Conservation (phyloP, 2,329 filamentous ascomycete genomes). For the Diaporthe vaccinii region DNA sequence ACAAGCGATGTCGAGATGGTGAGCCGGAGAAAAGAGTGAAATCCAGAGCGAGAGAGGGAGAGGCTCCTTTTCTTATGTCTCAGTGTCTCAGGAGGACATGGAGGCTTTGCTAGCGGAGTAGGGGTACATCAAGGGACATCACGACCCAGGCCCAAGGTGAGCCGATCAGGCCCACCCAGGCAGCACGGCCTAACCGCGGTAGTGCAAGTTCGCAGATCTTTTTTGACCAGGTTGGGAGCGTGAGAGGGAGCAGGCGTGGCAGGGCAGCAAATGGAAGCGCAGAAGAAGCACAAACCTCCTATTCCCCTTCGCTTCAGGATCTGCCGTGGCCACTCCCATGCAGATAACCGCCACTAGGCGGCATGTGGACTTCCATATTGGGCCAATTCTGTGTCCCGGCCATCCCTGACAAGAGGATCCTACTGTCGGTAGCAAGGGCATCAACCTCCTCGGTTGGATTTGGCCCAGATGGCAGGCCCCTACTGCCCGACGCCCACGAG, state of each 20-base stretch:
- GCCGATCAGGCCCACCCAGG: slow-evolving; percentile 29
- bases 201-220: slow-evolving; percentile 13
- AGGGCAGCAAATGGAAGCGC: slow-evolving; percentile 24
- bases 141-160: slow-evolving; percentile 20
- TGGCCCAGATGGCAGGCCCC: not conserved
- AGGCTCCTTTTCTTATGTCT: slow-evolving; percentile 31
- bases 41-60: not conserved
- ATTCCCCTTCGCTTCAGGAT: slow-evolving; percentile 32
- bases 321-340: slow-evolving; percentile 21
- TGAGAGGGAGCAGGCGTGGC: too few relatives aligned
- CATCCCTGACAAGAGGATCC: slow-evolving; percentile 27
- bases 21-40: not conserved
- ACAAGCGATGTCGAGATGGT: slow-evolving; percentile 27
- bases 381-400: slow-evolving; percentile 13
- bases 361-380: slow-evolving; percentile 29
- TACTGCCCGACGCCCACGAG: slow-evolving; percentile 9
- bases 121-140: slow-evolving; percentile 30
- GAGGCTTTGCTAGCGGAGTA: slow-evolving; percentile 20
- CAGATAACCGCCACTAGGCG: slow-evolving; percentile 29
- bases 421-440: slow-evolving; percentile 14
- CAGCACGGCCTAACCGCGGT: slow-evolving; percentile 25
- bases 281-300: slow-evolving; percentile 27
- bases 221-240: not conserved
- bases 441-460: not conserved
- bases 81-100: slow-evolving; percentile 27